Conservation (phyloP, 345 rosid genomes). For the Passiflora organensis region DNA sequence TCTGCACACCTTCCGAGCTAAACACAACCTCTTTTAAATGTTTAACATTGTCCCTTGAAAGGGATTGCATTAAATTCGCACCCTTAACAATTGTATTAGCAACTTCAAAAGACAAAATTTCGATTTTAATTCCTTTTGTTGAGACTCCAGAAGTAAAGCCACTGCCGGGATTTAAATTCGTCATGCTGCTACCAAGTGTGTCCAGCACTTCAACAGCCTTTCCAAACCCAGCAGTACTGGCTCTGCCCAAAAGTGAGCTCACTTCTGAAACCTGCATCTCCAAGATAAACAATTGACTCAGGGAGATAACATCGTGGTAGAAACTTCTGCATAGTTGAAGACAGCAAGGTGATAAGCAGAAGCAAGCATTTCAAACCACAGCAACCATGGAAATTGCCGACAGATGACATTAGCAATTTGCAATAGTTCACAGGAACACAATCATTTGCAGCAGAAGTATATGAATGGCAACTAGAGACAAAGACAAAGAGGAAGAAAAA, state of each 20-base stretch:
- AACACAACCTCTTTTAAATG: conserved; percentile 84
- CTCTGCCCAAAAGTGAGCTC: conserved; percentile 73
- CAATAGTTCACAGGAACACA: too few relatives aligned
- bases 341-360: too few relatives aligned
- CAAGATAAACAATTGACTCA: too few relatives aligned
- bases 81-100: conserved; percentile 96
- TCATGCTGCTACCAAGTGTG: conserved; percentile 94
- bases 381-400: too few relatives aligned
- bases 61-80: conserved; percentile 83
- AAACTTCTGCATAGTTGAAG: too few relatives aligned
- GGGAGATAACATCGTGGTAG: too few relatives aligned
- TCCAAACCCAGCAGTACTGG: conserved; percentile 78
- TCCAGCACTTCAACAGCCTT: conserved; percentile 92
- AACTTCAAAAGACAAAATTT: conserved; percentile 89
- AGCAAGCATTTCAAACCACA: too few relatives aligned
- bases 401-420: too few relatives aligned
- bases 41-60: conserved; percentile 56
- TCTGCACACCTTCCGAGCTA: conserved; percentile 83
- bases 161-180: conserved; percentile 54
- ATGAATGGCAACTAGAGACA: too few relatives aligned
- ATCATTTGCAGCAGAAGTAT: too few relatives aligned
- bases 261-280: conserved; percentile 86
- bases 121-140: conserved; percentile 70
- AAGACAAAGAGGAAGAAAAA: too few relatives aligned
- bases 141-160: conserved; percentile 79